A percentile compares a stretch with the other conserved stretches of the same genome.
Conservation (phyloP, 768 basidiomycete genomes). For the Rhodotorula babjevae region DNA sequence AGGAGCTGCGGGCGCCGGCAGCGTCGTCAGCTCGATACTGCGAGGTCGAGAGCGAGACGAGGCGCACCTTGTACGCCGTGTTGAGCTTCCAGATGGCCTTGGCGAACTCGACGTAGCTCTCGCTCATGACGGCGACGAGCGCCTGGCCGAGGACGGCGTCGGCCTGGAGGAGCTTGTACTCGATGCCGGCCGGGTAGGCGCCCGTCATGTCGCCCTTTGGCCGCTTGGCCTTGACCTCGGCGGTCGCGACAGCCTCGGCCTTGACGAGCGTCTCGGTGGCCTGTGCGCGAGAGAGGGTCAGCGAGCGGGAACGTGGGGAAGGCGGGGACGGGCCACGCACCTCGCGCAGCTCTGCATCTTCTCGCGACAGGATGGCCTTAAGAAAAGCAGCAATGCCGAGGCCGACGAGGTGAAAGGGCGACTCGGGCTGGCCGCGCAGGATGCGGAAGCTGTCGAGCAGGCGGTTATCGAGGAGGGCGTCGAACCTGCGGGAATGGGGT, state of each 20-base stretch:
- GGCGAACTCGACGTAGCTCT: conserved; percentile 25
- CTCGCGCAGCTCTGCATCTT: conserved; percentile 23
- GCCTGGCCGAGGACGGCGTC: conserved; percentile 27
- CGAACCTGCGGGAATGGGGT: conserved; percentile 2
- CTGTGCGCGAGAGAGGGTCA: neutral
- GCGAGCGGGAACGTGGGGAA: too few relatives aligned
- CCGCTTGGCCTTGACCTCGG: conserved; percentile 8
- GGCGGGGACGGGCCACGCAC: neutral
- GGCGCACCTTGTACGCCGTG: conserved; percentile 17
- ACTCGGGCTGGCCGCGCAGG: neutral
- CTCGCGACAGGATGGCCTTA: conserved; percentile 16
- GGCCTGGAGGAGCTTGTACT: conserved; percentile 28
- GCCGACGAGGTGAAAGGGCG: conserved; percentile 15
- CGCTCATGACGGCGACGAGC: conserved; percentile 23
- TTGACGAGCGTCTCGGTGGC: conserved; percentile 16
- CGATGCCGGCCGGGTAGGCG: conserved; percentile 21
- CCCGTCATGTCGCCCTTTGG: neutral
- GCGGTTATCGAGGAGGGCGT: conserved; percentile 27
- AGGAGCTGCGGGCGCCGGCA: neutral
- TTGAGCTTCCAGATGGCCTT: conserved; percentile 37
- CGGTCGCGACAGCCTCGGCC: conserved; percentile 15
- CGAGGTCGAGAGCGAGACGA: too few relatives aligned
- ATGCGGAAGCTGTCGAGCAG: neutral
- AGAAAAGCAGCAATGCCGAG: conserved; percentile 26
- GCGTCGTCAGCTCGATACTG: too few relatives aligned